A percentile compares a stretch with the other conserved stretches of the same genome.
These are phyloP conservation scores for Wallemia hederae DNA, from an alignment of 1,284 basidiomycete species.

Conservation along the genomic window DNA sequence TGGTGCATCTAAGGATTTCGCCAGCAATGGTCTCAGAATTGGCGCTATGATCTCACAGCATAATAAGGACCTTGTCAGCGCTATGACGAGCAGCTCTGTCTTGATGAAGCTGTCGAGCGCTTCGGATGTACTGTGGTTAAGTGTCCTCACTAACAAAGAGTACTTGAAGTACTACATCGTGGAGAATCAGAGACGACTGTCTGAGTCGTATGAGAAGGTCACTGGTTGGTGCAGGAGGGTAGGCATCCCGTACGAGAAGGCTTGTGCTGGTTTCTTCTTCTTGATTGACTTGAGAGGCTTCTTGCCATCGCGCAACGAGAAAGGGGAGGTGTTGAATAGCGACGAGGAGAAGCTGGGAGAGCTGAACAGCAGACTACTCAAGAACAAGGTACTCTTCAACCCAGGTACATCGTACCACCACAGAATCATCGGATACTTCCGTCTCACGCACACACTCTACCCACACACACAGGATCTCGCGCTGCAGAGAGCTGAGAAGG, in stretches of 20 bases:
- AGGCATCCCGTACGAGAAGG: not conserved
- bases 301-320: not conserved
- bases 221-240: not conserved
- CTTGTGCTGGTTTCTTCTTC: not conserved
- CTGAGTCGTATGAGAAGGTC: not conserved
- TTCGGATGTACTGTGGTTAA: not conserved
- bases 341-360: not conserved
- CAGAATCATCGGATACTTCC: not conserved
- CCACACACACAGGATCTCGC: not conserved
- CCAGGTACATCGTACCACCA: not conserved
- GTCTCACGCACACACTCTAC: not conserved
- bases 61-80: constrained; percentile 4
- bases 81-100: not conserved
- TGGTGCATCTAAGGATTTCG: constrained; percentile 5
- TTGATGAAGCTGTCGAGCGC: not conserved
- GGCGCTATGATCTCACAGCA: constrained; percentile 5
- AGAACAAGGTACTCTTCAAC: not conserved
- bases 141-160: not conserved
- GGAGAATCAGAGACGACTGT: not conserved
- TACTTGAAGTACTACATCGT: not conserved
- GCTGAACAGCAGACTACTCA: not conserved
- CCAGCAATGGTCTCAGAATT: constrained; percentile 3
- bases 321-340: not conserved
- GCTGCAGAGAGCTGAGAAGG: not conserved
- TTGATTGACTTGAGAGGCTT: not conserved